A percentile compares a stretch with the other conserved stretches of the same genome.
phyloP scores from a whole-genome alignment of 768 basidiomycete genomes.

The Amanita subjunquillea region DNA sequence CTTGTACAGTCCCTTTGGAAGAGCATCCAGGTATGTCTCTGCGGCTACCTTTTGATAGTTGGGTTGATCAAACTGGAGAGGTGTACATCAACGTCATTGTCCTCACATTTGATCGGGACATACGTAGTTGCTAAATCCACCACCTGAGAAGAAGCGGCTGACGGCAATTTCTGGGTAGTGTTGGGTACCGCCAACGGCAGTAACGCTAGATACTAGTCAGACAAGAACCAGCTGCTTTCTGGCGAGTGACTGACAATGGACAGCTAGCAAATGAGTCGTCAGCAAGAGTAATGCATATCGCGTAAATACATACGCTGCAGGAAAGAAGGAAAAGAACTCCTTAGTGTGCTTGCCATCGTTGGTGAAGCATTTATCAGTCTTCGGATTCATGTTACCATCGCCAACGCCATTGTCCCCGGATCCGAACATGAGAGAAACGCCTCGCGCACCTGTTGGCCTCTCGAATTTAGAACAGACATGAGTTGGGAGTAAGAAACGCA shows the following conservation, averaged over 20 bases:
- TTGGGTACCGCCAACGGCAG: constrained; percentile 54
- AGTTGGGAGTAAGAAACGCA: constrained; percentile 10
- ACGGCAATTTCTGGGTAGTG: constrained; percentile 43
- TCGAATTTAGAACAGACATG: not conserved
- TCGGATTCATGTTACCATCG: constrained; percentile 40
- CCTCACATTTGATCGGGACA: constrained; percentile 6
- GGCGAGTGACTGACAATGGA: constrained; percentile 30
- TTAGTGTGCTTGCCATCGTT: constrained; percentile 46
- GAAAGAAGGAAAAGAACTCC: constrained; percentile 47
- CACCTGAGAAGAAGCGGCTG: constrained; percentile 46
- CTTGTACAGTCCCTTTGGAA: constrained; percentile 28
- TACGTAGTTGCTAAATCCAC: constrained; percentile 68
- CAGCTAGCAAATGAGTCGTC: constrained; percentile 17
- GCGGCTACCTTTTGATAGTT: constrained; percentile 36
- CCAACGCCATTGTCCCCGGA: constrained; percentile 64
- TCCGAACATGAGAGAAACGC: constrained; percentile 49
- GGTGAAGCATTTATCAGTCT: constrained; percentile 40
- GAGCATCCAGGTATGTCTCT: constrained; percentile 22
- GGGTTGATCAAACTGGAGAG: constrained; percentile 13
- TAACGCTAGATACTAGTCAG: constrained; percentile 35
- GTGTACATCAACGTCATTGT: not conserved
- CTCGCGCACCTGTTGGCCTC: constrained; percentile 38
- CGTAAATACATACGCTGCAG: constrained; percentile 30
- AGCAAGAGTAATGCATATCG: constrained; percentile 18
- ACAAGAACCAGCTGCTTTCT: not conserved